Conservation (phyloP, 2,329 filamentous ascomycete genomes). For the Diatrype stigma region DNA sequence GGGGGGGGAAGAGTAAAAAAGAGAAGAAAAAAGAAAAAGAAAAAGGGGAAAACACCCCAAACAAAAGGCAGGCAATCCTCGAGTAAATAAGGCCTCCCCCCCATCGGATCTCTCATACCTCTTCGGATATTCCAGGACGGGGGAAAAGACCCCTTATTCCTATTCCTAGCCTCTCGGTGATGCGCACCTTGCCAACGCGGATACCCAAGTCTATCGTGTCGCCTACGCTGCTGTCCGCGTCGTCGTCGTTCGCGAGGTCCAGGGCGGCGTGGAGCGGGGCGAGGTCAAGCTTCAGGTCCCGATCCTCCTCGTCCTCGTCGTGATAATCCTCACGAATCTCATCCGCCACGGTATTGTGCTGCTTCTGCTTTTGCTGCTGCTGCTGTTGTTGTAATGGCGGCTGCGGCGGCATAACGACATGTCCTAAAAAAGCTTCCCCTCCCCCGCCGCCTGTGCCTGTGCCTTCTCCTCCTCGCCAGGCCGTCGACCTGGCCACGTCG, state of each 20-base stretch:
- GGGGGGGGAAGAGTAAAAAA: too few relatives aligned
- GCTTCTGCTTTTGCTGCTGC: constrained; percentile 20
- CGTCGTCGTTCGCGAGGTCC: constrained; percentile 67
- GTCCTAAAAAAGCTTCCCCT: too few relatives aligned
- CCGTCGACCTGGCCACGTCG: constrained; percentile 53
- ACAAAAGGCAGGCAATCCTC: too few relatives aligned
- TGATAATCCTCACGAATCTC: constrained; percentile 52
- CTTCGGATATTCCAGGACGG: constrained; percentile 65
- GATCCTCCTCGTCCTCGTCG: constrained; percentile 57
- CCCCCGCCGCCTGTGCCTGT: background rate
- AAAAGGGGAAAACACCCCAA: too few relatives aligned
- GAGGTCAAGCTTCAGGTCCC: constrained; percentile 58
- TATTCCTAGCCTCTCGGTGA: constrained; percentile 74
- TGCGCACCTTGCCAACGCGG: constrained; percentile 65
- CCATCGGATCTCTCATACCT: constrained; percentile 42
- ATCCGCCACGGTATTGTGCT: constrained; percentile 41
- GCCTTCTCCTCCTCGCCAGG: background rate
- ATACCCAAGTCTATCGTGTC: constrained; percentile 70
- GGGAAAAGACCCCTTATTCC: too few relatives aligned
- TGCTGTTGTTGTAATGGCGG: too few relatives aligned
- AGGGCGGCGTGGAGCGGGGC: constrained; percentile 56
- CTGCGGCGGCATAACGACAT: too few relatives aligned
- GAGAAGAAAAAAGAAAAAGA: too few relatives aligned
- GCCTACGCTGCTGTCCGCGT: constrained; percentile 45
- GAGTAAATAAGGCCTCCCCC: background rate